A percentile compares a stretch with the other conserved stretches of the same genome.
These are phyloP conservation scores for Pseudocercospora musae DNA, from an alignment of 2,329 filamentous ascomycete species.

Conservation along the genomic window DNA sequence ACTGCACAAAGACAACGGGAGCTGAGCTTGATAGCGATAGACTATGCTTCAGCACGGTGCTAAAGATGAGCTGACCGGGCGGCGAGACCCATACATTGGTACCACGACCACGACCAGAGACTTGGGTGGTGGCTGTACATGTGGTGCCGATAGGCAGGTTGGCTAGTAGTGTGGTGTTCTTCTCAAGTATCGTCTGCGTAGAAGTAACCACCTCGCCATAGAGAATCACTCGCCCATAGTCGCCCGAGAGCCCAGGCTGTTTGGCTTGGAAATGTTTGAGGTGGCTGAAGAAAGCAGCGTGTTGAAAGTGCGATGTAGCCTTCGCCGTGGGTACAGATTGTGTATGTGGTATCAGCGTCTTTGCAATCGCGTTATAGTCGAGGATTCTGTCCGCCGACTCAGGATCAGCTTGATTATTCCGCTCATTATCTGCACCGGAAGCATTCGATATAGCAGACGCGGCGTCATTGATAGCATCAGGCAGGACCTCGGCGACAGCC, in stretches of 20 bases:
- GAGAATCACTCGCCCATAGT: constrained; percentile 74
- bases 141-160: constrained; percentile 83
- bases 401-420: constrained; percentile 30
- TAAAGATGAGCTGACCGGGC: constrained; percentile 81
- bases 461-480: constrained; percentile 19
- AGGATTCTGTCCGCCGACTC: constrained; percentile 55
- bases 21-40: constrained; percentile 66
- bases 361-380: constrained; percentile 65
- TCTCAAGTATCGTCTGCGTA: constrained; percentile 90
- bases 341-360: constrained; percentile 76
- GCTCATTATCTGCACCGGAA: constrained; percentile 21
- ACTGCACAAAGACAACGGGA: constrained; percentile 90
- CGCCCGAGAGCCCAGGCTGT: constrained; percentile 49
- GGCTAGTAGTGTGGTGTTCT: constrained; percentile 77
- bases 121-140: constrained; percentile 78
- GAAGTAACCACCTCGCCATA: constrained; percentile 93
- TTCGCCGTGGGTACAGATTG: constrained; percentile 63
- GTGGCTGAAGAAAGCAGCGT: constrained; percentile 71
- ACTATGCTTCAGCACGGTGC: constrained; percentile 80
- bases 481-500: constrained; percentile 28
- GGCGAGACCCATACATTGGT: constrained; percentile 94
- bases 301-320: constrained; percentile 82
- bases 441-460: constrained; percentile 8
- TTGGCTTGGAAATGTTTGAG: constrained; percentile 62
- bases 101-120: constrained; percentile 83